Evolutionary conservation across 768 basidiomycete species (phyloP), one percentile per base, ranked within the genome.

Genomic region (Polyporus arcularius): DNA sequence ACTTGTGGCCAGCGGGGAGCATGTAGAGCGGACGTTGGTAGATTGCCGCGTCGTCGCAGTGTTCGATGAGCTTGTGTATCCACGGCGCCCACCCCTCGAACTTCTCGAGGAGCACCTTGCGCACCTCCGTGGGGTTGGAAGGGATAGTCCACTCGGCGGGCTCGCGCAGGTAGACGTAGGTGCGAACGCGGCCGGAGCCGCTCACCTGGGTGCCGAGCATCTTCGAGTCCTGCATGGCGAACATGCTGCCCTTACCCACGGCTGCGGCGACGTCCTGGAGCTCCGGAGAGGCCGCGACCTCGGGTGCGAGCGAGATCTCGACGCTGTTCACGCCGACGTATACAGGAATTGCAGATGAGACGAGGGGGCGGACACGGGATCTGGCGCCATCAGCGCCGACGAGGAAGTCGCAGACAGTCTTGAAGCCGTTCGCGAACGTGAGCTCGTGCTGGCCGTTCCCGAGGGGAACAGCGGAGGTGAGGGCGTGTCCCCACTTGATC

Each of bases 321-420:
- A 63, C 65, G 53, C 57, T 58, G 9, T 61, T 52, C 41, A 72
- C 65, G 12, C 76, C 78, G 11, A 71, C 70, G 65, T 77, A 79
- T 32, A 62, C 51, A 5, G 78, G 76, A 39, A 54, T 56, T 10
- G 68, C 65, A 18, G 69, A 45, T 28, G 72, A 70, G 30, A 79
- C 57, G 47, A 76, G 64, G 4, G 68, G 62, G 11, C 79, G 76
- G 7, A 76, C 68, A 55, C 70, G 70, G 16, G 76, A 77, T 72
- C 76, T 78, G 3, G 78, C 70, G 8, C 80, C 79, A 49, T 77
- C 76, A 16, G 77, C 76, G 8, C 76, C 76, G 42, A 78, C 62
- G 43, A 76, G 54, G 53, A 74, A 4, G 54, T 67, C 71, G 32
- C 58, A 26, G 5, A 43, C 41, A 4, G 50, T 38, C 4, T 35